Conservation (phyloP, 805 yeast genomes). For the Priceomyces medius region DNA sequence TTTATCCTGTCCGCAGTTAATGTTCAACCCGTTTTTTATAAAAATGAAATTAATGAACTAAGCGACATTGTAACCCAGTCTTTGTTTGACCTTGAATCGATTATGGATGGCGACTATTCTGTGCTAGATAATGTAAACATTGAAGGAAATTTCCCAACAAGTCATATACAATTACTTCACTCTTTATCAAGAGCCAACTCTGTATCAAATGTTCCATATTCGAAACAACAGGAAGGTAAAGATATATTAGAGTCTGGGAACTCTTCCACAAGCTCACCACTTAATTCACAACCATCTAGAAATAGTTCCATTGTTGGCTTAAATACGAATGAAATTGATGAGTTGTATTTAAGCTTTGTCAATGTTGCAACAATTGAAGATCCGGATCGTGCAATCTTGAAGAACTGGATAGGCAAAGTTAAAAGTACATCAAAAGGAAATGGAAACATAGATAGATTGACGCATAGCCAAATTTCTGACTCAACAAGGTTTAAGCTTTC, state of each 20-base stretch:
- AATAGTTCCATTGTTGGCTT: conserved; percentile 17
- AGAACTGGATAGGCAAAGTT: conserved; percentile 42
- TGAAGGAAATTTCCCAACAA: neutral
- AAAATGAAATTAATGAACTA: conserved; percentile 78
- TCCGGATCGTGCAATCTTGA: conserved; percentile 34
- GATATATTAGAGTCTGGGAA: conserved; percentile 9
- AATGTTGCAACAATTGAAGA: conserved; percentile 47
- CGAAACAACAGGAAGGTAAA: conserved; percentile 6
- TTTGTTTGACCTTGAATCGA: conserved; percentile 69
- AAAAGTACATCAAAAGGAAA: conserved; percentile 18
- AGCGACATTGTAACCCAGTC: conserved; percentile 72
- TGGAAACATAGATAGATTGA: neutral
- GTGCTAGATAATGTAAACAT: conserved; percentile 19
- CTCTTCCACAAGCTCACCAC: conserved; percentile 2
- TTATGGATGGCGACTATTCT: conserved; percentile 45
- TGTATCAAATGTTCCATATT: neutral
- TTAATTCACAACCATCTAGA: conserved; percentile 11
- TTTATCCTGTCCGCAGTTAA: conserved; percentile 90
- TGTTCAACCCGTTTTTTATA: conserved; percentile 94
- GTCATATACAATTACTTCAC: conserved; percentile 8
- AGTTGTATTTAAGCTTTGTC: conserved; percentile 68
- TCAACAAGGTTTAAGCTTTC: conserved; percentile 45
- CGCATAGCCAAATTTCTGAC: conserved; percentile 10
- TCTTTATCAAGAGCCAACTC: conserved; percentile 7
- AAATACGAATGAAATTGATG: conserved; percentile 57